phyloP scores from a whole-genome alignment of 208 protist genomes.

The Trypanosoma mega region DNA sequence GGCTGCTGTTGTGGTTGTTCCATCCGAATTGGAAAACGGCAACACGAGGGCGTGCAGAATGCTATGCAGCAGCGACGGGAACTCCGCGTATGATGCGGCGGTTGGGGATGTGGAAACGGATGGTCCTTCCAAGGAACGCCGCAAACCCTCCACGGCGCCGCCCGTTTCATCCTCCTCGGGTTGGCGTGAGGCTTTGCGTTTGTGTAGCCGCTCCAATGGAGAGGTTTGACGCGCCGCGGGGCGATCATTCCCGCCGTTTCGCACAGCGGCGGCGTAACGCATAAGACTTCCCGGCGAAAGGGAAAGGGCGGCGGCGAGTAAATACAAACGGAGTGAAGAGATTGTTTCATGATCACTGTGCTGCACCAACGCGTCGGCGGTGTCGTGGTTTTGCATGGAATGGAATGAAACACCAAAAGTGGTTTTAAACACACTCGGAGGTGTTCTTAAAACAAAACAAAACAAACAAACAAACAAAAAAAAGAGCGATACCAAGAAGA shows the following conservation, averaged over 20 bases:
- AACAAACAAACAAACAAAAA: too few relatives aligned
- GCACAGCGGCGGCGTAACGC: neutral
- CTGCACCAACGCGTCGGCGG: neutral
- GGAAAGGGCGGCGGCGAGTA: slow-evolving; percentile 5
- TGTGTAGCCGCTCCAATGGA: neutral
- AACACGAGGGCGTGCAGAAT: neutral
- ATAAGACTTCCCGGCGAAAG: neutral
- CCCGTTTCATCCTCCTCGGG: too few relatives aligned
- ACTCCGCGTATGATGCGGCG: slow-evolving; percentile 6
- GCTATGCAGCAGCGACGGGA: slow-evolving; percentile 3
- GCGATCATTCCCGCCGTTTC: neutral
- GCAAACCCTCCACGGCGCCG: too few relatives aligned
- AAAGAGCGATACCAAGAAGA: too few relatives aligned
- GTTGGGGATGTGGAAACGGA: neutral
- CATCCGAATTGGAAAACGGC: neutral
- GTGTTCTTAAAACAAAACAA: too few relatives aligned
- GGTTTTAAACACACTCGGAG: too few relatives aligned
- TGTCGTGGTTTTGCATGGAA: too few relatives aligned
- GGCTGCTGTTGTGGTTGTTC: too few relatives aligned
- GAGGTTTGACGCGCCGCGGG: neutral
- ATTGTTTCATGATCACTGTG: neutral
- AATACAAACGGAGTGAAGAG: slow-evolving; percentile 10
- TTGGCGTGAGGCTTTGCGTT: too few relatives aligned
- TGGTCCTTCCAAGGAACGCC: too few relatives aligned
- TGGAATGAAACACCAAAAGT: too few relatives aligned